Evolutionary conservation across 1,139 yeast genomes (phyloP), one percentile per base, ranked within the genome.

Genomic region (Candida smagusa): DNA sequence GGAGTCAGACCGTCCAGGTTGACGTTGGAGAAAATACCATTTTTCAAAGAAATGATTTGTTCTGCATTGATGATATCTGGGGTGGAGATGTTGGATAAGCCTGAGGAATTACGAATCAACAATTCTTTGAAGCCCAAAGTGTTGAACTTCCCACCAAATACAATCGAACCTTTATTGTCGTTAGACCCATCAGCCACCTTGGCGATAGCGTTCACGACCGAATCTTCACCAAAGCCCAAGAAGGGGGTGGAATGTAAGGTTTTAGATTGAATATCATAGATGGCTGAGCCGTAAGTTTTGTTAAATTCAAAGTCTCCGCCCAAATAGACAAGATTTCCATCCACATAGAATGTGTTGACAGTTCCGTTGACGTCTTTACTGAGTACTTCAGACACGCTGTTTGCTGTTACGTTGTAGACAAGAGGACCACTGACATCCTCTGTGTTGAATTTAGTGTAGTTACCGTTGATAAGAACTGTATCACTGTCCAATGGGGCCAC

Each of bases 131-230:
- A 62, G 11, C 86, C 94, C 36, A 89, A 65, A 6, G 81, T 74
- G 42, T 69, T 52, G 54, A 92, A 89, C 4, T 63, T 47, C 12
- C 98, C 98, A 3, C 95, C 95, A 62, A 89, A 92, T 12, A 92
- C 56, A 9, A 92, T 69, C 39, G 77, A 72, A 6, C 72, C 74
- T 24, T 24, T 9, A 6, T 24, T 24, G 22, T 42, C 34, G 25
- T 45, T 45, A 12, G 53, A 48, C 21, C 39, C 39, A 32, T 49
- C 42, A 27, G 71, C 68, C 22, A 78, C 56, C 40, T 73, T 71
- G 1, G 77, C 48, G 28, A 92, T 89, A n/a, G 94, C 69, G 45
- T 81, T 79, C 13, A 92, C 74, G 1, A 54, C 47, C 0, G 92
- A 68, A 40, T 76, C 68, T 31, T 69, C 53, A 7, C 82, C 82